These are phyloP conservation scores for Aspergillus egyptiacus DNA, from an alignment of 495 filamentous ascomycete genomes.

Conservation along the genomic window DNA sequence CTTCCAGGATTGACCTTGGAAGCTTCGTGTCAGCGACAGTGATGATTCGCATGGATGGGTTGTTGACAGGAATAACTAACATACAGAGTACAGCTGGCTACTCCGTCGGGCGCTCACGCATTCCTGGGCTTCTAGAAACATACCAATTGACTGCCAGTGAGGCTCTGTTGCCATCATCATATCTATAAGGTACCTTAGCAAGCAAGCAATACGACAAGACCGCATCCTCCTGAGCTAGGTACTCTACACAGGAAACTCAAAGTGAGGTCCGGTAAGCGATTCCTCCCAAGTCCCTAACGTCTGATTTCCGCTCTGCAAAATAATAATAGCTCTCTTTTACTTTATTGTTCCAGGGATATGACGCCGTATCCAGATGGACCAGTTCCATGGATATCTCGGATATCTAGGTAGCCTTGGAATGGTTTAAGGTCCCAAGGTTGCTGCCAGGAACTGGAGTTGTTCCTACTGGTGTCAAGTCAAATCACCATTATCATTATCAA, in stretches of 20 bases:
- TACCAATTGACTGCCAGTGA: not conserved
- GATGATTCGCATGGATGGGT: not conserved
- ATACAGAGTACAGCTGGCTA: not conserved
- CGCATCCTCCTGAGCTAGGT: not conserved
- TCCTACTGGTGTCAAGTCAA: no score
- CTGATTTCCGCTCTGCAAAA: not conserved
- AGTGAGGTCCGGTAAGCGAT: not conserved
- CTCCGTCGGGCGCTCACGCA: not conserved
- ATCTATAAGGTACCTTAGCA: no score
- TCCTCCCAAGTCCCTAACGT: not conserved
- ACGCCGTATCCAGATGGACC: not conserved
- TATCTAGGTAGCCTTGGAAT: no score
- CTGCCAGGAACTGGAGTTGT: no score
- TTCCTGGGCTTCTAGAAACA: not conserved
- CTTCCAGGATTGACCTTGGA: not conserved
- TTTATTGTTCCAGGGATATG: constrained; percentile 1
- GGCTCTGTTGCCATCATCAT: no score
- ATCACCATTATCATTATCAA: no score
- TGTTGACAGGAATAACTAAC: not conserved
- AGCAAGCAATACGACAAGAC: not conserved
- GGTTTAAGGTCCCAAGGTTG: not conserved
- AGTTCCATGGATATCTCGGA: not conserved
- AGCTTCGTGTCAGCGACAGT: not conserved
- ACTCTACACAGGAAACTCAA: no score
- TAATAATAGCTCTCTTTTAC: not conserved